phyloP scores from a whole-genome alignment of 768 basidiomycete species.

The Suillus sp. region DNA sequence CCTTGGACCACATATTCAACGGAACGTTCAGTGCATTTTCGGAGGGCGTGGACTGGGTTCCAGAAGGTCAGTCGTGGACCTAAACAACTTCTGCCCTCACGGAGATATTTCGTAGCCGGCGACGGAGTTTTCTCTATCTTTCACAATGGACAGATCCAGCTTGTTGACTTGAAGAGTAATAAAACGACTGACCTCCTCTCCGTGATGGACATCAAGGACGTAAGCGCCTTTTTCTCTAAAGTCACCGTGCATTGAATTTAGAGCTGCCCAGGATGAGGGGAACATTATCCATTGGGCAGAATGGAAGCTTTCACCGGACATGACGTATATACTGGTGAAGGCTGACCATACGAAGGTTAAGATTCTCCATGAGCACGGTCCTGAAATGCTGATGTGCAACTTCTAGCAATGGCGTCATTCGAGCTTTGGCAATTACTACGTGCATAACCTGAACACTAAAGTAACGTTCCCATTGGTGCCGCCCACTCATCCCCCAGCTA shows the following conservation, averaged over 20 bases:
- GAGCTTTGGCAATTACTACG: slow-evolving; percentile 87
- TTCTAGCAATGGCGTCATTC: slow-evolving; percentile 92
- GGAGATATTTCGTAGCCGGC: slow-evolving; percentile 60
- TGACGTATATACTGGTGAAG: slow-evolving; percentile 86
- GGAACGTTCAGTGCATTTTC: slow-evolving; percentile 69
- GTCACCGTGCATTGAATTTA: slow-evolving; percentile 3
- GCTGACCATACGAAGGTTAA: slow-evolving; percentile 71
- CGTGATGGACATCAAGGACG: slow-evolving; percentile 62
- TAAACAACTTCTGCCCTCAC: not conserved
- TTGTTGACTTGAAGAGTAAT: slow-evolving; percentile 82
- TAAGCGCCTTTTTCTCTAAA: slow-evolving; percentile 33
- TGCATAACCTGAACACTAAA: slow-evolving; percentile 76
- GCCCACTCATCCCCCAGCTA: slow-evolving; percentile 68
- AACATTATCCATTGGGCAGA: slow-evolving; percentile 47
- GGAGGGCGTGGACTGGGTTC: slow-evolving; percentile 76
- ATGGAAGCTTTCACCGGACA: slow-evolving; percentile 90
- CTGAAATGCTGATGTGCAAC: slow-evolving; percentile 11
- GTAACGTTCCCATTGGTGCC: slow-evolving; percentile 70
- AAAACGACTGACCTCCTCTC: slow-evolving; percentile 62
- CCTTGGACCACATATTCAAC: slow-evolving; percentile 91
- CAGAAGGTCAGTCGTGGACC: slow-evolving; percentile 66
- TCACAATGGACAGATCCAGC: slow-evolving; percentile 64
- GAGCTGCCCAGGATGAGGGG: slow-evolving; percentile 52
- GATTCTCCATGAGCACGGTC: slow-evolving; percentile 5
- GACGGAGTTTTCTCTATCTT: slow-evolving; percentile 87